Evolutionary conservation across 2,329 filamentous ascomycete genomes (phyloP).

Genomic region (Aphanoascus verrucosus): DNA sequence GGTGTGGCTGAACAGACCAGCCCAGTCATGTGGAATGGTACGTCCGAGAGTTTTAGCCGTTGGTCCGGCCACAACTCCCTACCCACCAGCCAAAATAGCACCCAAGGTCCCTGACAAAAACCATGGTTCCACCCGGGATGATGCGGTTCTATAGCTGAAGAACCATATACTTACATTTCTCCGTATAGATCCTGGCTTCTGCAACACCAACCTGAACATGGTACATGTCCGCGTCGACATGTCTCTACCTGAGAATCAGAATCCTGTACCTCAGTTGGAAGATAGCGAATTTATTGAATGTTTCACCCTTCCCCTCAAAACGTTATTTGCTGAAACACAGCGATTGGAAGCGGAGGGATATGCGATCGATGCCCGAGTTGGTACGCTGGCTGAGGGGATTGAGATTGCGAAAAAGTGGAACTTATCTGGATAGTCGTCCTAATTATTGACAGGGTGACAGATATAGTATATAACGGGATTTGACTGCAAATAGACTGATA

Average conservation of each 20-base stretch:
- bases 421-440: constrained; percentile 15
- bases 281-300: constrained; percentile 76
- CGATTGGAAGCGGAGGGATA: constrained; percentile 58
- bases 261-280: constrained; percentile 59
- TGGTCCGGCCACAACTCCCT: background rate
- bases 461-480: background rate
- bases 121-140: too few relatives aligned
- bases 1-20: constrained; percentile 37
- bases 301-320: constrained; percentile 55
- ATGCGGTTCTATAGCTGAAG: too few relatives aligned
- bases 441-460: background rate
- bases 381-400: constrained; percentile 66
- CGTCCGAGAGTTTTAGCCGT: constrained; percentile 12
- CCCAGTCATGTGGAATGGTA: constrained; percentile 38
- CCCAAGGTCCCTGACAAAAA: too few relatives aligned
- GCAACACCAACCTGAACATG: constrained; percentile 42
- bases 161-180: background rate
- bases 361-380: constrained; percentile 69
- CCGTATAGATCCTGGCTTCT: constrained; percentile 37
- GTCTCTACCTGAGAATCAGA: constrained; percentile 55
- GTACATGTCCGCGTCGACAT: constrained; percentile 66
- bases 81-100: background rate
- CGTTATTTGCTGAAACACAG: constrained; percentile 57
- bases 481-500: background rate
- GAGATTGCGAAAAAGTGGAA: constrained; percentile 52